These are phyloP conservation scores for Russula sp. DNA, from an alignment of 768 basidiomycete species.

Conservation along the genomic window DNA sequence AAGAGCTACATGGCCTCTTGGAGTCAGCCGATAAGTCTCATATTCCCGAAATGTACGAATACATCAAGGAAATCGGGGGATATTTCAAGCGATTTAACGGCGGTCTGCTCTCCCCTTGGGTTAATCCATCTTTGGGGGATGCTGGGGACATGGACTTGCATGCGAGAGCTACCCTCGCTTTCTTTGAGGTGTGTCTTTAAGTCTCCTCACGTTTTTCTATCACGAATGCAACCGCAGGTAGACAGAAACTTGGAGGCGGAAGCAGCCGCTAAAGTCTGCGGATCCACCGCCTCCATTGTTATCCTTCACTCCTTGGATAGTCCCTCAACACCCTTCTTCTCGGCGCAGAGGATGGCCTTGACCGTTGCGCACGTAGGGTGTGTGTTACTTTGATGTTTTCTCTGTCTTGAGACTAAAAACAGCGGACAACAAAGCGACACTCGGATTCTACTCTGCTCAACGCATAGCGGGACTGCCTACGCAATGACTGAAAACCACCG, in stretches of 20 bases:
- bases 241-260: slow-evolving; percentile 69
- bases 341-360: slow-evolving; percentile 62
- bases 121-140: slow-evolving; percentile 24
- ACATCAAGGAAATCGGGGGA: slow-evolving; percentile 75
- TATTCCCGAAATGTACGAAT: slow-evolving; percentile 68
- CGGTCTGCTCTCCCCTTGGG: slow-evolving; percentile 69
- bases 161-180: slow-evolving; percentile 78
- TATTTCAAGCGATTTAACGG: slow-evolving; percentile 89
- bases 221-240: slow-evolving; percentile 37
- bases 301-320: slow-evolving; percentile 86
- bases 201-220: not conserved
- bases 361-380: slow-evolving; percentile 94
- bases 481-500: slow-evolving; percentile 95
- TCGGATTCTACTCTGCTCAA: slow-evolving; percentile 73
- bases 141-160: slow-evolving; percentile 55
- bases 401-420: not conserved
- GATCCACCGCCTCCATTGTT: slow-evolving; percentile 87
- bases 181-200: slow-evolving; percentile 64
- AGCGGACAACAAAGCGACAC: slow-evolving; percentile 57
- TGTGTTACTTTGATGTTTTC: slow-evolving; percentile 20
- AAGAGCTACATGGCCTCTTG: slow-evolving; percentile 79
- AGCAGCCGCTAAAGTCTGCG: slow-evolving; percentile 63
- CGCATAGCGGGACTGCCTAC: slow-evolving; percentile 60
- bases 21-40: slow-evolving; percentile 66
- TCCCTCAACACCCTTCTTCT: slow-evolving; percentile 77